Percentiles rank a stretch among this genome's conserved stretches.
Evolutionary conservation across 768 basidiomycete genomes (phyloP).

Genomic region (Nevesoporus exiguus): DNA sequence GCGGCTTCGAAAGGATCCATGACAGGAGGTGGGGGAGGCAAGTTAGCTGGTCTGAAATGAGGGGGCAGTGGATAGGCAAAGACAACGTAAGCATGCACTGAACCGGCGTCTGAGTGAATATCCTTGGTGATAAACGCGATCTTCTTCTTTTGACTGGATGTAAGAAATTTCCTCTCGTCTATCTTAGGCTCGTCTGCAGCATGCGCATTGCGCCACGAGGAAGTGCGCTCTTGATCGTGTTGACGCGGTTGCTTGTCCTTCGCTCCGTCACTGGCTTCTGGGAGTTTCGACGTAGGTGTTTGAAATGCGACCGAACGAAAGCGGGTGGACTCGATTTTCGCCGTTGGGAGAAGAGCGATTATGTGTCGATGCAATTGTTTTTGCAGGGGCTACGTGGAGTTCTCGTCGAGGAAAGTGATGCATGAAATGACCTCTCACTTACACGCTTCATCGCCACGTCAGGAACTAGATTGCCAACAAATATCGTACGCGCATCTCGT

Average conservation of each 20-base stretch:
- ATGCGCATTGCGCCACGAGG: constrained; percentile 52
- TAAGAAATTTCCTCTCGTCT: constrained; percentile 67
- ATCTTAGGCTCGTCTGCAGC: constrained; percentile 41
- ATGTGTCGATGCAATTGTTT: constrained; percentile 80
- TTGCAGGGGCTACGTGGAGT: constrained; percentile 53
- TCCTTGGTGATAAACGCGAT: constrained; percentile 93
- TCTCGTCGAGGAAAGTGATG: neutral
- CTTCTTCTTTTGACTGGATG: constrained; percentile 83
- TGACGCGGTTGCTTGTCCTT: constrained; percentile 34
- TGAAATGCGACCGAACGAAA: constrained; percentile 94
- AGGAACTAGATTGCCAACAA: constrained; percentile 84
- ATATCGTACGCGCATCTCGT: constrained; percentile 81
- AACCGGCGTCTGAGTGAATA: constrained; percentile 73
- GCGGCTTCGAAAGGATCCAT: constrained; percentile 76
- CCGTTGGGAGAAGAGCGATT: constrained; percentile 61
- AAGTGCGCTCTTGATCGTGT: constrained; percentile 58
- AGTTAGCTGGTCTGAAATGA: constrained; percentile 41
- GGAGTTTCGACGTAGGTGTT: constrained; percentile 66
- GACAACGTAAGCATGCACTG: constrained; percentile 87
- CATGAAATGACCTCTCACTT: constrained; percentile 20
- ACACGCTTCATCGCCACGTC: constrained; percentile 79
- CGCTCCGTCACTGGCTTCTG: constrained; percentile 35
- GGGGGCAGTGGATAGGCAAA: constrained; percentile 67
- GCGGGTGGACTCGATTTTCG: constrained; percentile 88
- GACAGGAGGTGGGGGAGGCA: constrained; percentile 46